phyloP scores from a whole-genome alignment of 352 stramenopile genomes.

The Phytophthora palmivora region DNA sequence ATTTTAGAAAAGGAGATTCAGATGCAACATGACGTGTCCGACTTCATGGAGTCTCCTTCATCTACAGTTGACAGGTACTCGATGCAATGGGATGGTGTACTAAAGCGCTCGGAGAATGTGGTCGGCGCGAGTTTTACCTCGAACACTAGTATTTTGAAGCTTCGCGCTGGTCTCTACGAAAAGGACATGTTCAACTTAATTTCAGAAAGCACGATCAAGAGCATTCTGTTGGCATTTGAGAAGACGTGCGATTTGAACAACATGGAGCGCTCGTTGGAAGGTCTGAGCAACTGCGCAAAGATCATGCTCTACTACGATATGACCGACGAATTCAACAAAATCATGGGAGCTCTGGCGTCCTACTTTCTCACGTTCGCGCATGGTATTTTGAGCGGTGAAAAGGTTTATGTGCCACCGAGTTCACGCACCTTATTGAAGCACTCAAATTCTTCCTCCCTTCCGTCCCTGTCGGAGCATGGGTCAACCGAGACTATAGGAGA shows the following conservation, averaged over 20 bases:
- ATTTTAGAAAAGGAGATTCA: slow-evolving; percentile 87
- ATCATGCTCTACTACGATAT: slow-evolving; percentile 90
- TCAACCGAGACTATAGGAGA: slow-evolving; percentile 33
- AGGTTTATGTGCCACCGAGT: slow-evolving; percentile 75
- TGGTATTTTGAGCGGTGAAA: slow-evolving; percentile 83
- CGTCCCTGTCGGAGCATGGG: slow-evolving; percentile 15
- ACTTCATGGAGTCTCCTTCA: slow-evolving; percentile 71
- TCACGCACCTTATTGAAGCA: slow-evolving; percentile 35
- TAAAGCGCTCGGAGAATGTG: slow-evolving; percentile 89
- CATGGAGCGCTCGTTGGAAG: slow-evolving; percentile 85
- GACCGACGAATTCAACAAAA: slow-evolving; percentile 81
- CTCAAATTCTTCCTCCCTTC: slow-evolving; percentile 15
- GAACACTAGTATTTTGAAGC: slow-evolving; percentile 85
- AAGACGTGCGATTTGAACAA: slow-evolving; percentile 86
- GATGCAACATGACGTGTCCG: slow-evolving; percentile 89
- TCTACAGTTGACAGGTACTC: slow-evolving; percentile 87
- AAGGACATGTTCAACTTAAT: slow-evolving; percentile 91
- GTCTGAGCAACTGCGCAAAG: slow-evolving; percentile 84
- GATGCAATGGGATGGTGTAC: slow-evolving; percentile 87
- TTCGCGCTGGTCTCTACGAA: slow-evolving; percentile 84
- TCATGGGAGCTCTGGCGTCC: slow-evolving; percentile 80
- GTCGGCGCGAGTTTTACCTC: slow-evolving; percentile 89
- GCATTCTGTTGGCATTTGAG: slow-evolving; percentile 82
- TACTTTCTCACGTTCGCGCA: slow-evolving; percentile 90
- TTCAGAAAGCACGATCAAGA: slow-evolving; percentile 80